A percentile compares a stretch with the other conserved stretches of the same genome.
phyloP scores from a whole-genome alignment of 805 yeast species.

The Candida methanosorbosa region DNA sequence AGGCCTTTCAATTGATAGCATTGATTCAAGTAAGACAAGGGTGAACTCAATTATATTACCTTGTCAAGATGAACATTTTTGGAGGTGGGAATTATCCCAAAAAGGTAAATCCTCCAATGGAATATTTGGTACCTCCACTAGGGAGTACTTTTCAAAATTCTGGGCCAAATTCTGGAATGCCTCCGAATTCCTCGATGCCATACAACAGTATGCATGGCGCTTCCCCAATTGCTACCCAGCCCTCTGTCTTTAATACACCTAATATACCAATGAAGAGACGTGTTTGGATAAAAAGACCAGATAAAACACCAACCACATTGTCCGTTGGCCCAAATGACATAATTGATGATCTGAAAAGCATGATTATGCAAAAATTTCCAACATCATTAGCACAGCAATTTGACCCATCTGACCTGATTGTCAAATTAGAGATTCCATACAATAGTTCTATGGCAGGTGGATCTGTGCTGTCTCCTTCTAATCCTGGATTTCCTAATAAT shows the following conservation, averaged over 20 bases:
- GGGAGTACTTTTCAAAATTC: neutral
- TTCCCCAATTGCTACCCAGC: neutral
- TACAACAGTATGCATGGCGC: neutral
- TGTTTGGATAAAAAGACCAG: conserved; percentile 45
- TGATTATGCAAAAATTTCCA: conserved; percentile 57
- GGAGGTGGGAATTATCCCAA: neutral
- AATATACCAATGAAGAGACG: conserved; percentile 23
- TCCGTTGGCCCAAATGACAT: conserved; percentile 52
- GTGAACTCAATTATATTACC: too few relatives aligned
- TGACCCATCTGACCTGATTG: conserved; percentile 61
- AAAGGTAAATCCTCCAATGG: neutral
- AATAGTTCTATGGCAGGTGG: too few relatives aligned
- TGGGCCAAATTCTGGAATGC: neutral
- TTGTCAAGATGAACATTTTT: neutral
- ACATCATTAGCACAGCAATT: conserved; percentile 49
- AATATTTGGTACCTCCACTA: neutral
- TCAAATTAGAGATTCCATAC: conserved; percentile 20
- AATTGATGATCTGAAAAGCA: conserved; percentile 73
- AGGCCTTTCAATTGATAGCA: too few relatives aligned
- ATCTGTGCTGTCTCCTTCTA: neutral
- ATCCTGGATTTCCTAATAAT: neutral
- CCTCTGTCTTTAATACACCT: conserved; percentile 2
- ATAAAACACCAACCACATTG: conserved; percentile 62
- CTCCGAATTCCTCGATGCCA: neutral
- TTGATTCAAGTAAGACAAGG: too few relatives aligned